Evolutionary conservation across 768 basidiomycete species (phyloP).

Genomic region (Suillus subalutaceus): DNA sequence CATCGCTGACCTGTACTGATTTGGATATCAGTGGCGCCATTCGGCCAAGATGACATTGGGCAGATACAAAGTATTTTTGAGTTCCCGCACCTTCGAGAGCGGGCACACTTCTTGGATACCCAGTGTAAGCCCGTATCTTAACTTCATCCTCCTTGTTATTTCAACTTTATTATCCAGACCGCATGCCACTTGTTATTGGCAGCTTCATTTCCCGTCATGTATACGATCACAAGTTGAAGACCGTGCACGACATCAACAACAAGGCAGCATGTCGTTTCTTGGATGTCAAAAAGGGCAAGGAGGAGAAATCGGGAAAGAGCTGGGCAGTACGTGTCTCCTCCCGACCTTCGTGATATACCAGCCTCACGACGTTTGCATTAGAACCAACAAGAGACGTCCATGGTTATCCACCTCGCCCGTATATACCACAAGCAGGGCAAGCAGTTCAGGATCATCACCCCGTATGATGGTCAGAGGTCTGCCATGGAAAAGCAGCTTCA

Average conservation of each 20-base stretch:
- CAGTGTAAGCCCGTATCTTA: slow-evolving; percentile 58
- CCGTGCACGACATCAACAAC: slow-evolving; percentile 49
- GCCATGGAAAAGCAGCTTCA: slow-evolving; percentile 60
- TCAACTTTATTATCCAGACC: slow-evolving; percentile 50
- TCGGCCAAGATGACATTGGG: slow-evolving; percentile 69
- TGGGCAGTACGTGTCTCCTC: slow-evolving; percentile 21
- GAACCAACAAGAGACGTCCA: slow-evolving; percentile 60
- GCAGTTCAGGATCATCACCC: slow-evolving; percentile 71
- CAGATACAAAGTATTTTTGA: slow-evolving; percentile 78
- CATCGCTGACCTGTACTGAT: slow-evolving; percentile 5
- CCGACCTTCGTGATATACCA: not conserved
- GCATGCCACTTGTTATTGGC: slow-evolving; percentile 81
- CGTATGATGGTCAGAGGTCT: slow-evolving; percentile 73
- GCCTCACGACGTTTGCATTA: slow-evolving; percentile 27
- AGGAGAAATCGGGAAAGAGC: slow-evolving; percentile 33
- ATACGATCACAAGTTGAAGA: slow-evolving; percentile 61
- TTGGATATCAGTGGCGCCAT: slow-evolving; percentile 65
- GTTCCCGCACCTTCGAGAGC: slow-evolving; percentile 53
- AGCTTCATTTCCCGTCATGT: slow-evolving; percentile 66
- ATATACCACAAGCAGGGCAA: slow-evolving; percentile 48
- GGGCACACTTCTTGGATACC: slow-evolving; percentile 59
- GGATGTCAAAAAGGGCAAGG: slow-evolving; percentile 39
- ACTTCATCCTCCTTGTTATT: too few species aligned
- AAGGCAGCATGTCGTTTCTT: slow-evolving; percentile 39
- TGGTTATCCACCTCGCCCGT: slow-evolving; percentile 55